Evolutionary conservation across 495 filamentous ascomycete genomes (phyloP), one percentile per base, ranked within the genome.

Genomic region (Xylaria cubensis): DNA sequence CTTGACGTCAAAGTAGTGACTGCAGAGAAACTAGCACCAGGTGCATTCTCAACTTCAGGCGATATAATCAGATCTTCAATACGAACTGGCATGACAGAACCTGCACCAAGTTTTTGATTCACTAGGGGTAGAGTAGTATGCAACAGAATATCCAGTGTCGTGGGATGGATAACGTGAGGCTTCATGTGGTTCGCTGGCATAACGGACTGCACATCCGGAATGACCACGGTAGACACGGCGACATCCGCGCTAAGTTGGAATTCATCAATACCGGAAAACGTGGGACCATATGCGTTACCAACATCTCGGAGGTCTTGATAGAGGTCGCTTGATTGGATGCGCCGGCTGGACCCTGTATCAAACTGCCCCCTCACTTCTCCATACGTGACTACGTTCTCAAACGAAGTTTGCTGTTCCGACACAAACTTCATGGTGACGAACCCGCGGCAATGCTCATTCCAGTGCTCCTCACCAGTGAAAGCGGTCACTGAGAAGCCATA

Each of bases 111-210:
- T 4, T 17, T 5, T 29, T 10, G 44, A 13, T 55, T 51, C 6
- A 55, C 34, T 21, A 67, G 26, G 17, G 64, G 64, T 13, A 51
- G 64, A 13, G 78, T 74, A 7, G 76, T 53, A 24, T 76, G 74
- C 3, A 76, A 53, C 10, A 72, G 69, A 36, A 42, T 48, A 26
- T 76, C 74, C 6, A 76, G 48, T 7, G 74, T 76, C 17, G 72
- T 48, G 8, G 74, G 74, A 59, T 76, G 72, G 26, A 76, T 74
- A 5, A 72, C 17, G 67, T 73, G 65, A 9, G 48, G 9, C 12
- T 36, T 10, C 56, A 64, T 36, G 44, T 50, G 46, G 3, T 51
- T 36, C 44, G 9, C 21, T 4, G 71, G 71, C 71, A 73, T 73
- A 13, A 69, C 4, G 2, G 29, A 21, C 26, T 24, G n/a, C 5